phyloP scores from a whole-genome alignment of 2,329 filamentous ascomycete genomes.

The Knufia fluminis region DNA sequence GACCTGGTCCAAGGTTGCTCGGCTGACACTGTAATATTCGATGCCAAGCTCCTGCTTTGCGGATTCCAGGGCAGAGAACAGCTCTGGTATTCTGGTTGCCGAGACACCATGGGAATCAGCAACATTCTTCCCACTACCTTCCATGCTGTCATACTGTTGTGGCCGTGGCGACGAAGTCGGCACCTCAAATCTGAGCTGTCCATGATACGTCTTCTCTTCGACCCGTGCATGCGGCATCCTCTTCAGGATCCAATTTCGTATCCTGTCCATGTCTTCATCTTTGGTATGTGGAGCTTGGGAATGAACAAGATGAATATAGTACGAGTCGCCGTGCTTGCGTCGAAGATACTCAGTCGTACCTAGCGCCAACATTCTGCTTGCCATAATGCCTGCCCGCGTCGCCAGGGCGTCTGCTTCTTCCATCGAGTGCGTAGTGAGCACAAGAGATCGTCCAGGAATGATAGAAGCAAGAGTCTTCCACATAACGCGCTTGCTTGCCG shows the following conservation, averaged over 20 bases:
- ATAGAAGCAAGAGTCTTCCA: constrained; percentile 74
- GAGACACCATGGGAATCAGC: constrained; percentile 10
- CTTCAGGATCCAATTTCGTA: constrained; percentile 56
- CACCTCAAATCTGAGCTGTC: constrained; percentile 65
- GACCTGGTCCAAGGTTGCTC: constrained; percentile 82
- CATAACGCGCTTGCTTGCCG: constrained; percentile 84
- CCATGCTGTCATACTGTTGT: background rate
- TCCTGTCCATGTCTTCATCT: constrained; percentile 55
- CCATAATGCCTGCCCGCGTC: constrained; percentile 74
- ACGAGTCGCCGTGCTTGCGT: constrained; percentile 63
- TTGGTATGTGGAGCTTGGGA: constrained; percentile 63
- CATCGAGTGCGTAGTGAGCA: constrained; percentile 91
- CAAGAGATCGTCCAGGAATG: constrained; percentile 65
- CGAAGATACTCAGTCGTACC: constrained; percentile 67
- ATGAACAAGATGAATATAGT: constrained; percentile 75
- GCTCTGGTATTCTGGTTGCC: constrained; percentile 50
- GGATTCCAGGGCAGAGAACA: constrained; percentile 66
- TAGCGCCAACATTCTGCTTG: constrained; percentile 73
- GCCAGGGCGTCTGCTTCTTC: constrained; percentile 89
- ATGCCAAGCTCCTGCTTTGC: constrained; percentile 60
- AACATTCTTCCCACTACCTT: background rate
- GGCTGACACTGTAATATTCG: constrained; percentile 77
- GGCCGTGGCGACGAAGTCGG: constrained; percentile 32
- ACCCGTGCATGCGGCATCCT: constrained; percentile 57
- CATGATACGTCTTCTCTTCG: constrained; percentile 69